Percentiles rank a stretch among this genome's conserved stretches.
Conservation (phyloP, 73 alveolate species). For the Tetrahymena thermophila region DNA sequence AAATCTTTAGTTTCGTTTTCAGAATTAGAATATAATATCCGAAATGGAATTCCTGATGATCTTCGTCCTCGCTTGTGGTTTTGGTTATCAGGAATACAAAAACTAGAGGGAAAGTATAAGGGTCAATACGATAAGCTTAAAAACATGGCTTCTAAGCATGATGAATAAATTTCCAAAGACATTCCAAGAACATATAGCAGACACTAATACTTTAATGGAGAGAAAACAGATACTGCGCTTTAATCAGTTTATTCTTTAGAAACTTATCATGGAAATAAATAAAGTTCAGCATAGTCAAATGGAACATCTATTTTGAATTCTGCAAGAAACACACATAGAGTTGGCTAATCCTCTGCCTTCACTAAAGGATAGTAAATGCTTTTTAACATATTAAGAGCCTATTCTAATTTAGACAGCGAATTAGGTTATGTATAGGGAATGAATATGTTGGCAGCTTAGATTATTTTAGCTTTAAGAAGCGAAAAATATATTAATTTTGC, state of each 20-base stretch:
- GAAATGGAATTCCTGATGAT: slow-evolving; percentile 21
- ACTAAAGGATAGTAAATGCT: neutral
- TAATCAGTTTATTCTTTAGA: neutral
- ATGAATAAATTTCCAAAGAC: neutral
- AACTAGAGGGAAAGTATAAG: slow-evolving; percentile 6
- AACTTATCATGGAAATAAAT: neutral
- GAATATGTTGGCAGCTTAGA: slow-evolving; percentile 25
- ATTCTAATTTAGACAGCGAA: slow-evolving; percentile 19
- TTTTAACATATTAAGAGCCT: slow-evolving; percentile 4
- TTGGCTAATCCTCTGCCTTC: neutral
- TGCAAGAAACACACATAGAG: neutral
- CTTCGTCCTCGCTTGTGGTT: slow-evolving; percentile 17
- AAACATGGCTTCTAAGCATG: neutral
- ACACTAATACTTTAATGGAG: slow-evolving; percentile 1
- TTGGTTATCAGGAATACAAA: slow-evolving; percentile 5
- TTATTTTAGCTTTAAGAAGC: neutral
- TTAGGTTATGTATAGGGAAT: slow-evolving; percentile 31
- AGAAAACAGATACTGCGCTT: neutral
- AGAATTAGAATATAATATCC: slow-evolving; percentile 13
- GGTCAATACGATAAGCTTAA: neutral
- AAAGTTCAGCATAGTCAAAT: neutral
- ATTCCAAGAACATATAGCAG: slow-evolving; percentile 1
- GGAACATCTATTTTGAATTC: neutral
- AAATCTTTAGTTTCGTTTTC: neutral
- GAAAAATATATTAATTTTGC: slow-evolving; percentile 9